Evolutionary conservation across 2,329 filamentous ascomycete species (phyloP).

Genomic region (Cladosporium sp.): DNA sequence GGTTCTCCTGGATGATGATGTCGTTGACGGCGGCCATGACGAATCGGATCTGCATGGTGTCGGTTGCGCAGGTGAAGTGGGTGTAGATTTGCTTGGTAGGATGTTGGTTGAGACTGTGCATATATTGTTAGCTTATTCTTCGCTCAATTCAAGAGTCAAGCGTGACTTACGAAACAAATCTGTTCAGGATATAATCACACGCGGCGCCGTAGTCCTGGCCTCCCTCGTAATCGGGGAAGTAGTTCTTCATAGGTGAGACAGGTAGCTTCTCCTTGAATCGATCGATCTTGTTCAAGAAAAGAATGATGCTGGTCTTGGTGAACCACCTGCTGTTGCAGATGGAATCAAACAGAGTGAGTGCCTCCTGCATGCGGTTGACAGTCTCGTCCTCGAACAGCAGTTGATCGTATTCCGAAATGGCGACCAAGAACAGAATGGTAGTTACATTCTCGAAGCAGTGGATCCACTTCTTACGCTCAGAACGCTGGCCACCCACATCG

Average conservation of each 20-base stretch:
- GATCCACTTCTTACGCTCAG: constrained; percentile 98
- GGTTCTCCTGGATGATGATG: constrained; percentile 99
- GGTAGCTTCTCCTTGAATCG: constrained; percentile 74
- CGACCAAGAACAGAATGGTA: constrained; percentile 92
- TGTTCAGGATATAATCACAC: constrained; percentile 98
- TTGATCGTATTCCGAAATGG: constrained; percentile 97
- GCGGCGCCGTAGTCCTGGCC: constrained; percentile 93
- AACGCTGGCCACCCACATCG: constrained; percentile 92
- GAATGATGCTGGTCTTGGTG: constrained; percentile 70
- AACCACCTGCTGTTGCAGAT: constrained; percentile 74
- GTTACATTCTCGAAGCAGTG: constrained; percentile 99
- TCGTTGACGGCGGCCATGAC: constrained; percentile 99
- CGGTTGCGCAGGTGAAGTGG: constrained; percentile 97
- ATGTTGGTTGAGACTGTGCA: constrained; percentile 77
- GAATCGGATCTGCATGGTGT: constrained; percentile 98
- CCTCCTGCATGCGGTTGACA: constrained; percentile 73
- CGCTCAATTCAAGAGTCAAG: neutral
- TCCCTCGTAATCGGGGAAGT: constrained; percentile 80
- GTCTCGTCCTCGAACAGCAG: constrained; percentile 92
- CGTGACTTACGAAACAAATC: constrained; percentile 68
- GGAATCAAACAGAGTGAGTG: constrained; percentile 68
- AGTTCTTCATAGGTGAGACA: constrained; percentile 73
- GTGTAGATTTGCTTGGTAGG: constrained; percentile 99
- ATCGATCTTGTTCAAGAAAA: constrained; percentile 76
- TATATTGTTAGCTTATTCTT: constrained; percentile 22